These are phyloP conservation scores for Chaetoceros muelleri DNA, from an alignment of 108 stramenopile species.

Conservation along the genomic window DNA sequence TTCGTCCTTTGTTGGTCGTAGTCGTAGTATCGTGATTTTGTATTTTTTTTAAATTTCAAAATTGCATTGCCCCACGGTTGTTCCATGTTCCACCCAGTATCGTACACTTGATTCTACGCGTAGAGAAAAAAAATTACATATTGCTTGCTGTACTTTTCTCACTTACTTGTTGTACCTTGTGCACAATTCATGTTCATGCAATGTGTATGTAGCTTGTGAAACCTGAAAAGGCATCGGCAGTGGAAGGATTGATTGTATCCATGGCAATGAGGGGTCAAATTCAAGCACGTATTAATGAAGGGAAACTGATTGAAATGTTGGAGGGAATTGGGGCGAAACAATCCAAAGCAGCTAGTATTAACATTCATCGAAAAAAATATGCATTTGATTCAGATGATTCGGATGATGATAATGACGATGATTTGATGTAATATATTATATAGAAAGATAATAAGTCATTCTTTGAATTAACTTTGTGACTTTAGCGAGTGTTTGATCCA, in stretches of 20 bases:
- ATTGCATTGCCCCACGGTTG: neutral
- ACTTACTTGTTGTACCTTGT: neutral
- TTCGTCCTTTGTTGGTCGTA: conserved; percentile 3
- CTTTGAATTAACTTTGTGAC: too few relatives aligned
- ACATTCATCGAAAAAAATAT: conserved; percentile 79
- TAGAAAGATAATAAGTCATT: too few relatives aligned
- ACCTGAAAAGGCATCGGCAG: conserved; percentile 36
- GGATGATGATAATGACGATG: conserved; percentile 75
- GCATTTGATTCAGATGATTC: conserved; percentile 78
- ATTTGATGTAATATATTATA: conserved; percentile 14
- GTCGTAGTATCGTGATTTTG: neutral
- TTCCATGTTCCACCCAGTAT: neutral
- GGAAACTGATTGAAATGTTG: conserved; percentile 72
- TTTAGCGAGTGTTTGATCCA: too few relatives aligned
- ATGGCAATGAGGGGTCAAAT: conserved; percentile 74
- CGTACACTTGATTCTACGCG: neutral
- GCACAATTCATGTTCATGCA: neutral
- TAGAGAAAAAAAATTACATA: neutral
- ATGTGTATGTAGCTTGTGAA: conserved; percentile 40
- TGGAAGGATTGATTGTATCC: conserved; percentile 51
- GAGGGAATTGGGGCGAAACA: conserved; percentile 49
- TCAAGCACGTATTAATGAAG: conserved; percentile 71
- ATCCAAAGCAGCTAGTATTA: conserved; percentile 31
- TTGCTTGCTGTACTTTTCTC: neutral
- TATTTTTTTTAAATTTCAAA: neutral